Evolutionary conservation across 768 basidiomycete genomes (phyloP).

Genomic region (Lentinula raphanica): DNA sequence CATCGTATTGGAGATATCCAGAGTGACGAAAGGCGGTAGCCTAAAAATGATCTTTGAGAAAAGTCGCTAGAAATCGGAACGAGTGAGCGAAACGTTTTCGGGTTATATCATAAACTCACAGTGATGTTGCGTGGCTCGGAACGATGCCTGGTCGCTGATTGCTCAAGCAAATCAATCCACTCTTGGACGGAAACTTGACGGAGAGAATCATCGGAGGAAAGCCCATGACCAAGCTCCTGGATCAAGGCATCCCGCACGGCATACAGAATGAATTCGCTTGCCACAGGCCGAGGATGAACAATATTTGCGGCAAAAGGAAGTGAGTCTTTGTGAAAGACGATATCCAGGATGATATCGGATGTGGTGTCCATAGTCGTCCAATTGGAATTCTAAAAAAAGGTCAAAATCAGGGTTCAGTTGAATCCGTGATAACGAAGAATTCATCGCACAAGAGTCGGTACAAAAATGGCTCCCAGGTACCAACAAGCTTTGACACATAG

Average conservation of each 20-base stretch:
- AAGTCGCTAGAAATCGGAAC: background rate
- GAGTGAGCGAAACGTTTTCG: background rate
- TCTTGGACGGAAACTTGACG: background rate
- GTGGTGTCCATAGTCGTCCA: background rate
- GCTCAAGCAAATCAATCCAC: background rate
- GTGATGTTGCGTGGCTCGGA: background rate
- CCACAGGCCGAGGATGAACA: background rate
- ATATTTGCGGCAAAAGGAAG: background rate
- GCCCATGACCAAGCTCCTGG: background rate
- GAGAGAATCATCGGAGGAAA: background rate
- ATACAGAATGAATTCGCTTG: background rate
- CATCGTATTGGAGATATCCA: background rate
- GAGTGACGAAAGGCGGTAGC: background rate
- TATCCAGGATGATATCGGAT: background rate
- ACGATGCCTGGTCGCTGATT: background rate
- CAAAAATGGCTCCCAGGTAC: conserved; percentile 6
- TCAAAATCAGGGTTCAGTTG: too few species aligned
- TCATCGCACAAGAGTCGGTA: background rate
- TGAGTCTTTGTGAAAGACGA: background rate
- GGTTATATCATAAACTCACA: background rate
- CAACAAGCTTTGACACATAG: conserved; percentile 33
- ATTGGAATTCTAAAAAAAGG: background rate
- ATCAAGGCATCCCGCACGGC: background rate
- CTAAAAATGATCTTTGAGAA: background rate
- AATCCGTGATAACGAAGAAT: too few species aligned